A percentile compares a stretch with the other conserved stretches of the same genome.
These are phyloP conservation scores for Plasmodium sp. DNA, from an alignment of 169 alveolate species.

Conservation along the genomic window DNA sequence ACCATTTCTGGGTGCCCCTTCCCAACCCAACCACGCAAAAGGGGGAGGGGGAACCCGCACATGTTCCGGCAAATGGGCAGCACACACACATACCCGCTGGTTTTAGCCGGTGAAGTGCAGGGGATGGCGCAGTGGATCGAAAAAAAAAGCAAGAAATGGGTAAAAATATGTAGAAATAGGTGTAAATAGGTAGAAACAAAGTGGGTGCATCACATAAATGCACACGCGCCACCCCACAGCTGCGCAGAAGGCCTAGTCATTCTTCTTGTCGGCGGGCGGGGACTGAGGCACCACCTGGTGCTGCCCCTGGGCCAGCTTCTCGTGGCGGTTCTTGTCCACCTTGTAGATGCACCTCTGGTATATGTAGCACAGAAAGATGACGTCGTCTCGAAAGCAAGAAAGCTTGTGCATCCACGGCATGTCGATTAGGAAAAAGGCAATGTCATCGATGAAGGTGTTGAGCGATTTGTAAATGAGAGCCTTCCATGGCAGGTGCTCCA, in stretches of 20 bases:
- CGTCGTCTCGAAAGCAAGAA: constrained; percentile 98
- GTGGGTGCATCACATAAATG: neutral
- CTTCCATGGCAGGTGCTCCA: constrained; percentile 99
- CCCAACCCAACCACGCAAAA: neutral
- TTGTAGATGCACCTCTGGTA: constrained; percentile 96
- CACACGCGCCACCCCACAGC: neutral
- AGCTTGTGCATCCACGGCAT: constrained; percentile 98
- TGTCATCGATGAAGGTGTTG: constrained; percentile 98
- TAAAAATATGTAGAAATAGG: too few relatives aligned
- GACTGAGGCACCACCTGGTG: neutral
- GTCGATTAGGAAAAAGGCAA: constrained; percentile 97
- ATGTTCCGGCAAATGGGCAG: neutral
- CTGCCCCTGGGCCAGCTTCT: neutral
- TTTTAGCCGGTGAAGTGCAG: neutral
- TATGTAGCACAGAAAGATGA: constrained; percentile 96
- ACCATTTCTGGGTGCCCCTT: neutral
- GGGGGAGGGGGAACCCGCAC: neutral
- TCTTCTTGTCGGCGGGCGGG: constrained; percentile 21
- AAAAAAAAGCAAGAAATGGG: neutral
- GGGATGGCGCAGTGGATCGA: neutral
- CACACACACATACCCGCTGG: neutral
- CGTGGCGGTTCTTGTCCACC: constrained; percentile 78
- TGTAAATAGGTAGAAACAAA: neutral
- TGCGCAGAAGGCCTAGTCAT: constrained; percentile 2
- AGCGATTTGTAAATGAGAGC: constrained; percentile 95